These are phyloP conservation scores for Chimonanthus salicifolius DNA, from an alignment of 164 flowering plant species.

Conservation along the genomic window DNA sequence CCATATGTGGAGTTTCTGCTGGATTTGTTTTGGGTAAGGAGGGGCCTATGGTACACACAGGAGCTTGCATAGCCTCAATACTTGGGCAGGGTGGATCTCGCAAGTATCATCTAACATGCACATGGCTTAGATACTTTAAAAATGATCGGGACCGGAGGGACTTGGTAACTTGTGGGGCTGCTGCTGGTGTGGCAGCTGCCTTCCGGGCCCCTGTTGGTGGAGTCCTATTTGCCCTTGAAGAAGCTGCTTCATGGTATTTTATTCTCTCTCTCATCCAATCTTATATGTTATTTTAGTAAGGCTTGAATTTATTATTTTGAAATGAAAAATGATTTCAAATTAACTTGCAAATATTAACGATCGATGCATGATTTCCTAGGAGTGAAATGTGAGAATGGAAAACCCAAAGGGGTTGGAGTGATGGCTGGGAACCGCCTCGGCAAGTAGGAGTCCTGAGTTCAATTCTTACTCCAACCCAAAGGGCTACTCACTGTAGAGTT, in stretches of 20 bases:
- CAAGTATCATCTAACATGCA: constrained; percentile 83
- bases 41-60: constrained; percentile 99
- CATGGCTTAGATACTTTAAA: constrained; percentile 82
- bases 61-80: constrained; percentile 83
- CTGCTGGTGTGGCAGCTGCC: constrained; percentile 97
- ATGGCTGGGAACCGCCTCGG: too few species aligned
- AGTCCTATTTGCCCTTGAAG: constrained; percentile 91
- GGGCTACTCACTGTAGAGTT: too few species aligned
- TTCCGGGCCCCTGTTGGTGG: constrained; percentile 99
- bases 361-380: background rate
- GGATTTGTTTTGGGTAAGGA: constrained; percentile 93
- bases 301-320: background rate
- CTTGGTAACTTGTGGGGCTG: constrained; percentile 91
- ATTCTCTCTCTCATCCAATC: background rate
- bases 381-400: background rate
- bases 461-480: too few species aligned
- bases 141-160: constrained; percentile 94
- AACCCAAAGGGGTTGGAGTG: too few species aligned
- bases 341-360: background rate
- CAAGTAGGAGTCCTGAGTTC: too few species aligned
- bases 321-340: background rate
- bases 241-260: constrained; percentile 82
- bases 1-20: constrained; percentile 71
- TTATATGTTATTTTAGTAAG: background rate
- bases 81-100: constrained; percentile 95